Evolutionary conservation across 2,329 filamentous ascomycete genomes (phyloP), one percentile per base, ranked within the genome.

Genomic region (Fonsecaea nubica): DNA sequence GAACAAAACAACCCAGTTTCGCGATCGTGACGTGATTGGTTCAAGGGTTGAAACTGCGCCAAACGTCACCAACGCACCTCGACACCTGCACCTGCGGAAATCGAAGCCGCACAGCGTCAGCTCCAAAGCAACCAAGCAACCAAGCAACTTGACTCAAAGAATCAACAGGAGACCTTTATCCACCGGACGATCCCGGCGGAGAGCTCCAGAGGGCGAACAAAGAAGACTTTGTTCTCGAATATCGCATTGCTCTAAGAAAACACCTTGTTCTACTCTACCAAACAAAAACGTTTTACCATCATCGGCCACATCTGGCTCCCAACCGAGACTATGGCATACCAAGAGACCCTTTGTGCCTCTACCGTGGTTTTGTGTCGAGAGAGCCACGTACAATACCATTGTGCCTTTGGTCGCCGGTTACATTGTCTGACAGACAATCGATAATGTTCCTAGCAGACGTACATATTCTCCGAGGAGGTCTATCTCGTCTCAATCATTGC

Each of bases 11-110:
- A 38, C 18, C 32, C 18, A 10, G 8, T n/a, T 62, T 59, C 65
- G 68, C 65, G 68, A 70, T 70, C 68, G 61, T 67, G 63, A 63
- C 59, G 60, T 68, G 58, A 70, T 70, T 70, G 68, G 68, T 54
- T 48, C 42, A 33, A 25, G 54, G 13, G 18, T 21, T 18, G 40
- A 15, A 42, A 42, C 32, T 52, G 45, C 13, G 9, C 18, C 30
- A 45, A 32, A 64, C 56, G 62, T 64, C 62, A 60, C 56, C 12
- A 32, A 9, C 45, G 25, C n/a, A 12, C 42, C 18, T 15, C 5
- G 8, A 9, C 42, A 18, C n/a, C 40, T 18, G 15, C n/a, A 13
- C 2, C 40, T 45, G 15, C 40, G 40, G 40, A 45, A 45, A 45
- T 5, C 15, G n/a, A 18, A n/a, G 7, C 50, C 50, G 50, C 21